Base-by-base conservation (phyloP, 352 stramenopile genomes). In the Globisporangium canariense region DNA sequence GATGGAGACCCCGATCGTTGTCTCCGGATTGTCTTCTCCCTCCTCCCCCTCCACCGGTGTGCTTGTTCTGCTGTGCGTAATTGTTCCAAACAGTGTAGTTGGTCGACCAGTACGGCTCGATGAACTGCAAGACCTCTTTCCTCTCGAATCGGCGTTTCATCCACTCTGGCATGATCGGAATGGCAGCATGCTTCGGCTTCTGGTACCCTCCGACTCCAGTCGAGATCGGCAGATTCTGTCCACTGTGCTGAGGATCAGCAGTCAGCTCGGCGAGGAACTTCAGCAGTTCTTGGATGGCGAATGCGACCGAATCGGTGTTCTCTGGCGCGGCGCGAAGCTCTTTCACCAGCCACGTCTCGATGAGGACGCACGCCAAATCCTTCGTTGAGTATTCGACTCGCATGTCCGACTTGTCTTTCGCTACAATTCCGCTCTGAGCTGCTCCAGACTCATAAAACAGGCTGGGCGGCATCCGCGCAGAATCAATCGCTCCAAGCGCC, bases 91-190 rank as follows among this genome's bases (percentile, higher is more conserved):
- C 41, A 2, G 65, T 68, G 65, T 97, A 97, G 43, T 91, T 88
- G 30, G 89, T 94, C 46, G 83, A 90, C 90, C 88, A 97, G 58
- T 96, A 97, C 10, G 89, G 90, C 51, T 93, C 86, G 8, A 97
- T 78, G 61, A 95, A 90, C 66, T 97, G 83, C 43, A 96, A 67
- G 6, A 97, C 81, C 47, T 91, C 77, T 63, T 91, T 92, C 22
- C 83, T 76, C 43, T 96, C 86, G 56, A 96, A 94, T 60, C 83
- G 59, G 47, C 86, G 76, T 66, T 90, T 92, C 73, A 96, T 90
- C 84, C 87, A 93, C 34, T 94, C 87, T 1, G 85, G 85, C 81
- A 96, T 93, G 16, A 58, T 36, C 9, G 56, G 51, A 22, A 51
- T 71, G 2, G 43, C 11, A 50, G 60, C 20, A 36, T 67, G 52